Evolutionary conservation across 192 early-diverging fungal genomes (phyloP).

Genomic region (Podila horticola): DNA sequence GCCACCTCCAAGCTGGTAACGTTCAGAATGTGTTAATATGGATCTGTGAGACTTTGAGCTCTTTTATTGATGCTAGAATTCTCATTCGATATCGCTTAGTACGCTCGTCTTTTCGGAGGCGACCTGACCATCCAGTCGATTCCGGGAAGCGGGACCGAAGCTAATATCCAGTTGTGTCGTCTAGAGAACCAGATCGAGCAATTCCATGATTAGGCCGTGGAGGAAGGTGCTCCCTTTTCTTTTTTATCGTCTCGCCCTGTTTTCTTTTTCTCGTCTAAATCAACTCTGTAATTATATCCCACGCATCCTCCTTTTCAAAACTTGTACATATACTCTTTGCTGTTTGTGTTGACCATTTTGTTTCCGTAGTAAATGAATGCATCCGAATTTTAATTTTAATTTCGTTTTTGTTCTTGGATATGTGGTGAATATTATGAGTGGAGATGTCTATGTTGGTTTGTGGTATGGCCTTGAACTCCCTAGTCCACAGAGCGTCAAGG

Average conservation of each 20-base stretch:
- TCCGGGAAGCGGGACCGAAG: constrained; percentile 32
- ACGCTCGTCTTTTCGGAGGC: constrained; percentile 42
- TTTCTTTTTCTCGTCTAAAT: not conserved
- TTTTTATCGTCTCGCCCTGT: not conserved
- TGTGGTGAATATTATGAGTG: not conserved
- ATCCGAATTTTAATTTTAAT: not conserved
- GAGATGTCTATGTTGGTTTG: too few relatives aligned
- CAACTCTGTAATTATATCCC: not conserved
- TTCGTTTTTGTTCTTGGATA: too few relatives aligned
- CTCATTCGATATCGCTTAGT: constrained; percentile 6
- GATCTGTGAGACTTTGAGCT: too few relatives aligned
- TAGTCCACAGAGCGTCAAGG: too few relatives aligned
- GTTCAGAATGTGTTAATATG: not conserved
- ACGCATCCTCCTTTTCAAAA: too few relatives aligned
- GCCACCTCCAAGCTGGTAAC: constrained; percentile 45
- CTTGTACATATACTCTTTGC: not conserved
- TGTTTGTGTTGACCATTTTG: not conserved
- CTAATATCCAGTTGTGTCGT: constrained; percentile 13
- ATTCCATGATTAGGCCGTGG: constrained; percentile 2
- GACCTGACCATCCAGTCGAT: constrained; percentile 29
- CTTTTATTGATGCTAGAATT: too few relatives aligned
- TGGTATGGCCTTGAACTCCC: too few relatives aligned
- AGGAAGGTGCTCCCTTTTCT: not conserved
- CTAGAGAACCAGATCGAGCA: constrained; percentile 43
- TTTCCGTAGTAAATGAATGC: too few relatives aligned